Evolutionary conservation across 768 basidiomycete species (phyloP).

Genomic region (Gautieria morchelliformis): DNA sequence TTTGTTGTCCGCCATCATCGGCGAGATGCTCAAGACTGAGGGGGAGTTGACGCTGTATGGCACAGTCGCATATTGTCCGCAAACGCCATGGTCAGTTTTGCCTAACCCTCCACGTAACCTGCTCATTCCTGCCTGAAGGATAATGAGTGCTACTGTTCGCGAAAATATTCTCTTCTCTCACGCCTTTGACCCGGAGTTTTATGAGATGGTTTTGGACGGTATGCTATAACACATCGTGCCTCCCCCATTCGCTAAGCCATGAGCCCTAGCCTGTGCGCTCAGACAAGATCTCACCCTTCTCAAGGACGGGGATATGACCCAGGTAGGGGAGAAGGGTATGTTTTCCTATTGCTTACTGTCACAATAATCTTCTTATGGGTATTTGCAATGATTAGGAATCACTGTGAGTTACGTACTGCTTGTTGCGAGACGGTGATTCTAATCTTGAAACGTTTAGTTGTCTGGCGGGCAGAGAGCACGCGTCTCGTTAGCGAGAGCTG

Average conservation of each 20-base stretch:
- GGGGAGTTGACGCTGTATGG: slow-evolving; percentile 67
- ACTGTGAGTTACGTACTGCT: slow-evolving; percentile 33
- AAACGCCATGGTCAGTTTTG: slow-evolving; percentile 65
- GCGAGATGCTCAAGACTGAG: slow-evolving; percentile 72
- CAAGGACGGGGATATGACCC: slow-evolving; percentile 72
- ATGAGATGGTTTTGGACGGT: slow-evolving; percentile 77
- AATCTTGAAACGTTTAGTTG: slow-evolving; percentile 31
- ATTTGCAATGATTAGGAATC: slow-evolving; percentile 30
- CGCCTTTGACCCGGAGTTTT: slow-evolving; percentile 77
- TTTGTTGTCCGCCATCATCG: slow-evolving; percentile 70
- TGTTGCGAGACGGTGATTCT: slow-evolving; percentile 5
- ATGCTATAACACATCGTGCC: background rate
- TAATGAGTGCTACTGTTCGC: slow-evolving; percentile 75
- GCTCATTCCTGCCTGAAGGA: slow-evolving; percentile 32
- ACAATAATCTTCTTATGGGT: background rate
- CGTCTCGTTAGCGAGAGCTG: slow-evolving; percentile 75
- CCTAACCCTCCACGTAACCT: background rate
- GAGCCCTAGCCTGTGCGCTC: slow-evolving; percentile 66
- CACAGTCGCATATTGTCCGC: slow-evolving; percentile 72
- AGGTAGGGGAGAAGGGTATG: slow-evolving; percentile 77
- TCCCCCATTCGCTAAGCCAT: background rate
- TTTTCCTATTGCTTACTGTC: background rate
- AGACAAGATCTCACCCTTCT: slow-evolving; percentile 71
- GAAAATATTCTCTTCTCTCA: slow-evolving; percentile 93
- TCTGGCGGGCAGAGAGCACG: slow-evolving; percentile 83